These are phyloP conservation scores for Veloboletus limbatus DNA, from an alignment of 1,284 basidiomycete genomes.

Conservation along the genomic window DNA sequence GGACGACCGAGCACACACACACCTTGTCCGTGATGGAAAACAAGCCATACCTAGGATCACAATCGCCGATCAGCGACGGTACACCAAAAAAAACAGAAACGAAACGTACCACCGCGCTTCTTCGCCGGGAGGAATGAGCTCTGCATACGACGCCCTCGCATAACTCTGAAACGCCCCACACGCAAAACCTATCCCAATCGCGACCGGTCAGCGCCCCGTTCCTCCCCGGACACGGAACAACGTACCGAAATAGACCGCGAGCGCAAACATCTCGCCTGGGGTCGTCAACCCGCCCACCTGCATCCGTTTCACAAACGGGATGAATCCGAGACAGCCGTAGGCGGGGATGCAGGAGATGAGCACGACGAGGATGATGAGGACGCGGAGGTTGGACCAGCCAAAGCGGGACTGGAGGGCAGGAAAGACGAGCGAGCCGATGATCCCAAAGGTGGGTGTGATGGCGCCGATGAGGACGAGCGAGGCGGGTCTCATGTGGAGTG, in stretches of 20 bases:
- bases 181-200: constrained; percentile 49
- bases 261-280: constrained; percentile 78
- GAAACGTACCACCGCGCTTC: constrained; percentile 67
- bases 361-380: constrained; percentile 67
- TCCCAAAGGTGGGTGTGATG: constrained; percentile 66
- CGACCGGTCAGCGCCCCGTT: constrained; percentile 1
- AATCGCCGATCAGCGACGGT: not conserved
- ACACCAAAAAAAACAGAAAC: not conserved
- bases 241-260: constrained; percentile 79
- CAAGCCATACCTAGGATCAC: constrained; percentile 53
- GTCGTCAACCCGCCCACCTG: constrained; percentile 73
- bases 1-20: constrained; percentile 33
- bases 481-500: constrained; percentile 68
- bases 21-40: constrained; percentile 90
- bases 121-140: constrained; percentile 74
- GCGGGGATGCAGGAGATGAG: constrained; percentile 70
- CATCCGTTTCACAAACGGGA: constrained; percentile 46
- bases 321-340: constrained; percentile 81
- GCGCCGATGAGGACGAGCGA: constrained; percentile 71
- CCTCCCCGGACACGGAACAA: too few relatives aligned
- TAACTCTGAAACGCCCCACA: constrained; percentile 82
- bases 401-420: constrained; percentile 62
- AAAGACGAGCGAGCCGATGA: constrained; percentile 72
- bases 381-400: constrained; percentile 62
- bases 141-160: constrained; percentile 75